phyloP scores from a whole-genome alignment of 2,329 filamentous ascomycete species.

The Nothopassalora personata region DNA sequence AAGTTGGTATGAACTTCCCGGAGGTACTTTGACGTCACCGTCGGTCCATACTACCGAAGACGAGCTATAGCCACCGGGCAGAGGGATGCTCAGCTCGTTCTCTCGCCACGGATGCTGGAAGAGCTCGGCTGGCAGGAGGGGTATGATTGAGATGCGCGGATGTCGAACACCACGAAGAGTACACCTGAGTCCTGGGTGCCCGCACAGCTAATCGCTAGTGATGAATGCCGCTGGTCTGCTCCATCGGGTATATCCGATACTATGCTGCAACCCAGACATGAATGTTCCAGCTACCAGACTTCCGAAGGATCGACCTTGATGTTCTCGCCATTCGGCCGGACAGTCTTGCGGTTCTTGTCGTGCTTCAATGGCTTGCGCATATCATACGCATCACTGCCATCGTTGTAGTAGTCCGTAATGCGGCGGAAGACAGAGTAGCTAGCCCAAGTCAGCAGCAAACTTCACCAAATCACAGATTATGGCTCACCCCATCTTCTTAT shows the following conservation, averaged over 20 bases:
- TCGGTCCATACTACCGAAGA: no score
- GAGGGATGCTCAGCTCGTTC: background rate
- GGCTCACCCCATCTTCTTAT: slow-evolving; percentile 74
- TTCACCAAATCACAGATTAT: background rate
- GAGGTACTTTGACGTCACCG: no score
- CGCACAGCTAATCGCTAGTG: no score
- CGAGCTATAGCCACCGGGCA: background rate
- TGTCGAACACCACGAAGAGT: background rate
- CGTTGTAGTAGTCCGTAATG: slow-evolving; percentile 88
- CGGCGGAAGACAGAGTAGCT: slow-evolving; percentile 78
- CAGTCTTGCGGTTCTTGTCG: slow-evolving; percentile 69
- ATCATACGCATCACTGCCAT: slow-evolving; percentile 93
- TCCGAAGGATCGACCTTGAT: slow-evolving; percentile 75
- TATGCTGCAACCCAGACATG: no score
- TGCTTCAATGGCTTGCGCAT: slow-evolving; percentile 89
- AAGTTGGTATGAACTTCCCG: no score
- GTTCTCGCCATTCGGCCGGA: slow-evolving; percentile 74
- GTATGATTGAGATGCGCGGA: no score
- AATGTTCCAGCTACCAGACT: slow-evolving; percentile 60
- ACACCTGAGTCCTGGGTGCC: background rate
- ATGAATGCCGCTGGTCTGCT: no score
- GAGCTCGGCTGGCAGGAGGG: background rate
- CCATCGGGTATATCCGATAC: no score
- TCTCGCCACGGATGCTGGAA: background rate
- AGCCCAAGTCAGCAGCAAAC: background rate